Conservation (phyloP, 2,329 filamentous ascomycete species). For the Aspergillus sergii region DNA sequence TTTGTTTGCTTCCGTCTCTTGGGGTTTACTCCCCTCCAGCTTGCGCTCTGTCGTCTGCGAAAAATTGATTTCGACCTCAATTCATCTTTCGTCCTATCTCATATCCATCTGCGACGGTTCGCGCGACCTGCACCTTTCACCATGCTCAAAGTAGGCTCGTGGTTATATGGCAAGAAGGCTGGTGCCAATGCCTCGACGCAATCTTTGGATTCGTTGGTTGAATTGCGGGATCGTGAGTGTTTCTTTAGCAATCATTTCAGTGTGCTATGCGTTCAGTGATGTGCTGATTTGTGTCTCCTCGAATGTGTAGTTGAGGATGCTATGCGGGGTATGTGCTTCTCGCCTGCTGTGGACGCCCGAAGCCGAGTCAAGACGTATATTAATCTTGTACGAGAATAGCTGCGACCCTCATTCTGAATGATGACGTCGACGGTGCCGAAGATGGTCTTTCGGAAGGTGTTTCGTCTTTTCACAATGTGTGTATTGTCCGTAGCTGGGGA, state of each 20-base stretch:
- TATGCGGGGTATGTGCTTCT: slow-evolving; percentile 42
- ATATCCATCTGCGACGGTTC: not conserved
- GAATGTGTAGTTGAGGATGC: slow-evolving; percentile 41
- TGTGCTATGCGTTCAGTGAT: slow-evolving; percentile 16
- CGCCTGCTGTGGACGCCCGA: slow-evolving; percentile 2
- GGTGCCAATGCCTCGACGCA: slow-evolving; percentile 50
- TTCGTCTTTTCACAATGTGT: slow-evolving; percentile 82
- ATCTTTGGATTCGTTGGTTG: slow-evolving; percentile 60
- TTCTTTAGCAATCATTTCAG: not conserved
- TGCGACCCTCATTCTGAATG: slow-evolving; percentile 76
- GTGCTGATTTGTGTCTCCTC: slow-evolving; percentile 23
- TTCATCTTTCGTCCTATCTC: slow-evolving; percentile 1
- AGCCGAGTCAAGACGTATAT: not conserved
- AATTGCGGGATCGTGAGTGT: slow-evolving; percentile 54
- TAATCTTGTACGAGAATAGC: slow-evolving; percentile 43
- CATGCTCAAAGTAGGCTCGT: slow-evolving; percentile 48
- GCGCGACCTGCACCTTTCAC: slow-evolving; percentile 7
- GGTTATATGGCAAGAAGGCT: slow-evolving; percentile 48
- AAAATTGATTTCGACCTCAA: slow-evolving; percentile 7
- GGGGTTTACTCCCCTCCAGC: slow-evolving; percentile 21
- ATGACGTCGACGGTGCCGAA: slow-evolving; percentile 86
- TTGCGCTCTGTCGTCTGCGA: slow-evolving; percentile 11
- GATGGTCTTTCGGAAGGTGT: slow-evolving; percentile 68
- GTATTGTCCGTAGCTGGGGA: slow-evolving; percentile 16
- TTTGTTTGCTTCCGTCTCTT: slow-evolving; percentile 21